Evolutionary conservation across 306 rosid genomes (phyloP).

Genomic region (Senna siamea): DNA sequence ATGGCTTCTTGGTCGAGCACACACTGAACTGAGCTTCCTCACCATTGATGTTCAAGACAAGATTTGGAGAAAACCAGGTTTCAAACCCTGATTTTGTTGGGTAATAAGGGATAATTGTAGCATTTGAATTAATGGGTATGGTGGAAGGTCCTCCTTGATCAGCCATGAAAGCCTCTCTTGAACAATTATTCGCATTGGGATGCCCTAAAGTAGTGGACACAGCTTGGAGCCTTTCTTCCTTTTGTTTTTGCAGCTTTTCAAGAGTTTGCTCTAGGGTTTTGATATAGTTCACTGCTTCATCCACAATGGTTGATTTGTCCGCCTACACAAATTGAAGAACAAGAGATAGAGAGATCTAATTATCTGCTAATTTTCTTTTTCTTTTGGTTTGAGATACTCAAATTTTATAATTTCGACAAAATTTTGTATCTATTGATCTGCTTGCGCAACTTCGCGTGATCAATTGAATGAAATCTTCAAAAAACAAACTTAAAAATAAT

Average conservation of each 20-base stretch:
- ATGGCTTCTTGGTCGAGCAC: constrained; percentile 47
- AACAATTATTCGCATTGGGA: background rate
- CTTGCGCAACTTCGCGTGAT: too few species aligned
- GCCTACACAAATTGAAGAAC: constrained; percentile 31
- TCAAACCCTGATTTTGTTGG: constrained; percentile 16
- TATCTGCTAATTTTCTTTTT: too few species aligned
- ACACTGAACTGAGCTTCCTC: constrained; percentile 52
- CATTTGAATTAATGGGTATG: background rate
- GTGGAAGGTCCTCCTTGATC: constrained; percentile 29
- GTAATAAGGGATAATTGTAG: background rate
- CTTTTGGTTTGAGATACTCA: too few species aligned
- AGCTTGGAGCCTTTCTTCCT: constrained; percentile 44
- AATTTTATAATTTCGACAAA: too few species aligned
- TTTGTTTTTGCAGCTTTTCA: constrained; percentile 45
- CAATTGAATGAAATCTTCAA: too few species aligned
- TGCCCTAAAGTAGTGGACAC: background rate
- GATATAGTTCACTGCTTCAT: constrained; percentile 59
- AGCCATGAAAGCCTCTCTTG: constrained; percentile 46
- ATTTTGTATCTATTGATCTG: too few species aligned
- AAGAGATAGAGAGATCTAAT: too few species aligned
- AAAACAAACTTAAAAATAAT: too few species aligned
- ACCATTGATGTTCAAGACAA: constrained; percentile 49
- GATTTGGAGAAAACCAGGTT: constrained; percentile 55
- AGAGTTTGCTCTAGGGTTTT: constrained; percentile 41
- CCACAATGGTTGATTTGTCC: constrained; percentile 63